Conservation (phyloP, 495 filamentous ascomycete species). For the Oidiodendron maius region DNA sequence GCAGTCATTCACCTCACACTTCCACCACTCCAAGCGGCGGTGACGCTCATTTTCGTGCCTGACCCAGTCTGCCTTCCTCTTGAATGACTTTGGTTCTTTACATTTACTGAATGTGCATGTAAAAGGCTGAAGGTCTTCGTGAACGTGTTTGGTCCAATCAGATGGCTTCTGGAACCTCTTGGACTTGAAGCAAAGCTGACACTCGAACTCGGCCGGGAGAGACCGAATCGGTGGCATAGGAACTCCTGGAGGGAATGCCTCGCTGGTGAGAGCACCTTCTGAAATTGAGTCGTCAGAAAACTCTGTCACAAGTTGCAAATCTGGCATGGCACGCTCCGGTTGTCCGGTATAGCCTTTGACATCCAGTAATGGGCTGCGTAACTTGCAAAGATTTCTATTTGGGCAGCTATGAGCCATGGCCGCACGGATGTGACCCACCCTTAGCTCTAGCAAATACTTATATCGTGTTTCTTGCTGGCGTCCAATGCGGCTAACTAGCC, state of each 20-base stretch:
- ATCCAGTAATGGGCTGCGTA: conserved; percentile 45
- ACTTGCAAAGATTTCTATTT: conserved; percentile 56
- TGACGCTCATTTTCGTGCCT: conserved; percentile 93
- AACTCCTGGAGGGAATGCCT: conserved; percentile 71
- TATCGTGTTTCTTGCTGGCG: conserved; percentile 75
- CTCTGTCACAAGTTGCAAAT: conserved; percentile 32
- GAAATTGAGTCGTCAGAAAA: conserved; percentile 56
- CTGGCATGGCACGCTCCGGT: neutral
- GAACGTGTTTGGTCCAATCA: conserved; percentile 97
- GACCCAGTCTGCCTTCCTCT: conserved; percentile 96
- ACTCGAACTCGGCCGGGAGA: conserved; percentile 89
- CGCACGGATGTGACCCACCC: conserved; percentile 62
- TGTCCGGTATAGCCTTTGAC: conserved; percentile 30
- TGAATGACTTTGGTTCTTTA: conserved; percentile 88
- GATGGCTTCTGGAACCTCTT: conserved; percentile 93
- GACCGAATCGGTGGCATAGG: conserved; percentile 73
- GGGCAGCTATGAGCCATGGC: conserved; percentile 50
- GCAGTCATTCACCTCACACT: conserved; percentile 76
- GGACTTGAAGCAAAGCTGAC: conserved; percentile 80
- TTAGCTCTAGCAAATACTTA: conserved; percentile 67
- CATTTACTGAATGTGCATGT: conserved; percentile 88
- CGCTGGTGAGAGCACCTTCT: conserved; percentile 61
- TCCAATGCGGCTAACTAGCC: conserved; percentile 76
- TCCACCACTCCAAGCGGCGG: conserved; percentile 90
- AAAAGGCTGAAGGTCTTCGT: conserved; percentile 93